A percentile compares a stretch with the other conserved stretches of the same genome.
These are phyloP conservation scores for Domatiomyces globalis DNA, from an alignment of 2,329 filamentous ascomycete species.

Conservation along the genomic window DNA sequence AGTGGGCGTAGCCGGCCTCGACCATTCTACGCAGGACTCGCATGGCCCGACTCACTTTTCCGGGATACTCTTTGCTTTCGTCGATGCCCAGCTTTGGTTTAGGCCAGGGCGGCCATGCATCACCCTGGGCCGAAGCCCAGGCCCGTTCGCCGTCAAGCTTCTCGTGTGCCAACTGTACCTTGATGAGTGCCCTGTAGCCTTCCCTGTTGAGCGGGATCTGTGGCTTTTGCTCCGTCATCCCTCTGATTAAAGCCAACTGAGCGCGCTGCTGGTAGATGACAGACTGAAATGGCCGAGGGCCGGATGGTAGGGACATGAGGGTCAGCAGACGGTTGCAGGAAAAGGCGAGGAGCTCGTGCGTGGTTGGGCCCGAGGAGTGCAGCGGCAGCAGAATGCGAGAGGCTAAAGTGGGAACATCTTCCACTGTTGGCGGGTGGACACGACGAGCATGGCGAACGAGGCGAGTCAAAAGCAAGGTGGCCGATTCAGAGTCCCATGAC, in stretches of 20 bases:
- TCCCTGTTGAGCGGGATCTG: conserved; percentile 41
- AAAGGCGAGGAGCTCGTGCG: conserved; percentile 6
- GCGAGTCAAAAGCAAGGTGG: conserved; percentile 27
- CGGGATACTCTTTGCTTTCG: conserved; percentile 40
- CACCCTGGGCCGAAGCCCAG: conserved; percentile 45
- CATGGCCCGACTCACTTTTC: conserved; percentile 43
- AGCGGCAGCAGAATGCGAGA: conserved; percentile 7
- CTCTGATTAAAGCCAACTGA: conserved; percentile 42
- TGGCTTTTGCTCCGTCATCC: conserved; percentile 42
- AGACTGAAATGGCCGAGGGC: conserved; percentile 36
- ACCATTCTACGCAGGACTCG: conserved; percentile 42
- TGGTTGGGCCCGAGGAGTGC: conserved; percentile 1
- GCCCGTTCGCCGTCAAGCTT: conserved; percentile 43
- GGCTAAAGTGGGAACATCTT: conserved; percentile 27
- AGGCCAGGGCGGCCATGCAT: conserved; percentile 54
- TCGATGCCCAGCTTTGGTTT: conserved; percentile 48
- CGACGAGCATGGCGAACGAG: conserved; percentile 38
- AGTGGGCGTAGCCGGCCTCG: conserved; percentile 43
- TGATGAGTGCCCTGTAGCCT: conserved; percentile 43
- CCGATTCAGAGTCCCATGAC: conserved; percentile 1
- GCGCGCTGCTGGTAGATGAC: conserved; percentile 39
- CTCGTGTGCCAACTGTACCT: conserved; percentile 42
- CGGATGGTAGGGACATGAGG: conserved; percentile 35
- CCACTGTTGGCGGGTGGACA: conserved; percentile 34
- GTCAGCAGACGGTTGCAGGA: conserved; percentile 36